Base-by-base conservation (phyloP, 306 rosid species). In the Bauhinia variegata region DNA sequence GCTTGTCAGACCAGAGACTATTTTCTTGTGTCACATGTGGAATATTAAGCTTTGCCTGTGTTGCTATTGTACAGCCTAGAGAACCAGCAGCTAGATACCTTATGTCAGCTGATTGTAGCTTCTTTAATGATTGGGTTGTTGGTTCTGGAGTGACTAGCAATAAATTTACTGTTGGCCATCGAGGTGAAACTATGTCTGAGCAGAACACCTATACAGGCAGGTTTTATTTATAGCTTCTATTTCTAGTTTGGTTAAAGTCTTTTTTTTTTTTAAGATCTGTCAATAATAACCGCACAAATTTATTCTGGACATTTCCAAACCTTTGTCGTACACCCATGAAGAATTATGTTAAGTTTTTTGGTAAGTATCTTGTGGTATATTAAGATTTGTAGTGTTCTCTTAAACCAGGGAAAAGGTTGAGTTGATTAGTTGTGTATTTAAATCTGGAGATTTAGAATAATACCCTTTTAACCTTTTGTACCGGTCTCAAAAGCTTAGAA, bases 1-100 rank as follows among this genome's bases (percentile, higher is more conserved):
- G 88, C 38, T 66, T 88, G 63, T 85, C 99, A 48, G 95, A 95
- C 48, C 95, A 95, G 79, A 86, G 95, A 80, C 75, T 95, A 34
- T 90, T 95, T 83, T 90, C 99, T 19, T 95, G 99, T 46, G 99
- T 90, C 70, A 88, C 97, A 3, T 95, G 99, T 77, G 99, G 99
- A 55, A 84, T 90, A 75, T 76, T 95, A 75, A 81, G 95, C 86
- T 95, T 95, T 83, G 84, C 96, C 32, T 95, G 99, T 72, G 91
- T 88, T 38, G 99, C 99, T 60, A 73, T 95, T 74, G 73, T 95
- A 73, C 97, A 85, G 79, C 99, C 99, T 17, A 88, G 74, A 75
- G 96, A 95, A 70, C 77, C 85, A 56, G 90, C 99, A 2, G 83
- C 99, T 73, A 83, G 95, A 77, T 82, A 90, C 81, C 92, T 90